phyloP scores from a whole-genome alignment of 2,329 filamentous ascomycete species.

The Alternaria tenuissima region DNA sequence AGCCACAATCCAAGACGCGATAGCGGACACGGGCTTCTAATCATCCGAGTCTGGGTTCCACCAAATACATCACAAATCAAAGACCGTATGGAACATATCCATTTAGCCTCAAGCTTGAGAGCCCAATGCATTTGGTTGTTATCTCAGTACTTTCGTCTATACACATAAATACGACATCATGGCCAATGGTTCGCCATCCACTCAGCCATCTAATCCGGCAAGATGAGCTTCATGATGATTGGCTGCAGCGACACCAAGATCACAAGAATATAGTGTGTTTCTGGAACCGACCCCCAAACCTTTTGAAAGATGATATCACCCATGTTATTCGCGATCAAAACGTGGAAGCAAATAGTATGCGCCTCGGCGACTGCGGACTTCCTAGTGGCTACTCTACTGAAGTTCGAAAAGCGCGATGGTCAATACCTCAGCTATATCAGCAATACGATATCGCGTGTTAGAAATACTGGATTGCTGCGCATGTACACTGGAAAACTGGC shows the following conservation, averaged over 20 bases:
- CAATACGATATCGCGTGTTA: conserved; percentile 31
- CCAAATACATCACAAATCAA: conserved; percentile 30
- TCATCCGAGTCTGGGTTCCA: conserved; percentile 39
- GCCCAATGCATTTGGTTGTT: not conserved
- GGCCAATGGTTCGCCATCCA: conserved; percentile 16
- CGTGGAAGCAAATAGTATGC: conserved; percentile 33
- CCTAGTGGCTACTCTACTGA: conserved; percentile 31
- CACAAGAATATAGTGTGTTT: conserved; percentile 39
- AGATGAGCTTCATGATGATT: conserved; percentile 43
- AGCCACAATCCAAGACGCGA: conserved; percentile 33
- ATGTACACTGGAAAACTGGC: not conserved
- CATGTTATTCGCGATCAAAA: conserved; percentile 34
- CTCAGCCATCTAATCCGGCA: conserved; percentile 25
- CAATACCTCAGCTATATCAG: conserved; percentile 31
- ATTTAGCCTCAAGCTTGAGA: conserved; percentile 16
- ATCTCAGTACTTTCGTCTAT: too few species aligned
- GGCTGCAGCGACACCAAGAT: conserved; percentile 42
- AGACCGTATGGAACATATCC: conserved; percentile 29
- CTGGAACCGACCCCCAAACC: conserved; percentile 32
- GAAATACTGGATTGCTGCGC: conserved; percentile 18
- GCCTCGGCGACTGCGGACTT: conserved; percentile 36
- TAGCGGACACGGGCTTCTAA: conserved; percentile 35
- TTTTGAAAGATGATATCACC: too few species aligned
- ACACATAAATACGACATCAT: not conserved
- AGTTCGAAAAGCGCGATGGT: conserved; percentile 33